Conservation (phyloP, 2,329 filamentous ascomycete genomes). For the Byssoonygena ceratinophila region DNA sequence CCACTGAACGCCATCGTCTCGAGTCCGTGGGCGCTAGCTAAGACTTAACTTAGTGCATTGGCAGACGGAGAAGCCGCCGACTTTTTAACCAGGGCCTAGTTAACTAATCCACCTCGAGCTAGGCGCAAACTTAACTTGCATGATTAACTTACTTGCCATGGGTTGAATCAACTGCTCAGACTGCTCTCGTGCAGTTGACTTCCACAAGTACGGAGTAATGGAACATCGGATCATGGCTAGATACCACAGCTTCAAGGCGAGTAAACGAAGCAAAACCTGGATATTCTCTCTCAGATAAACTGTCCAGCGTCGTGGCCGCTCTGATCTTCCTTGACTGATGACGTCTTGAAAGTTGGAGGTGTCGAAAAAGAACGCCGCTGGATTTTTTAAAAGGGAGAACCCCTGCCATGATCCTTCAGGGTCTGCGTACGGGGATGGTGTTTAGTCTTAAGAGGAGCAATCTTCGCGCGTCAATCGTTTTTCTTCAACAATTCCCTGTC, state of each 20-base stretch:
- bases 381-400: neutral
- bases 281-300: neutral
- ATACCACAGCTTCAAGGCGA: no score
- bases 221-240: no score
- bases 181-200: no score
- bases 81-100: neutral
- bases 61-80: constrained; percentile 14
- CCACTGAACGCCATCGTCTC: constrained; percentile 3
- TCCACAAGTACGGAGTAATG: no score
- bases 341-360: neutral
- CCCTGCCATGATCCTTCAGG: neutral
- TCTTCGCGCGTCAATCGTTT: neutral
- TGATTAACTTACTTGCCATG: no score
- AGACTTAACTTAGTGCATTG: constrained; percentile 4
- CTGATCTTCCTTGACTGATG: neutral
- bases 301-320: neutral
- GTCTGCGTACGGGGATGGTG: neutral
- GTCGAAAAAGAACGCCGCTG: neutral
- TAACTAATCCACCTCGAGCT: neutral
- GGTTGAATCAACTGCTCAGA: no score
- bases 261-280: neutral
- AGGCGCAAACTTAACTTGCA: neutral
- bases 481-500: constrained; percentile 2
- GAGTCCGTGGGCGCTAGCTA: constrained; percentile 8
- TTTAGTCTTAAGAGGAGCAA: neutral